Conservation (phyloP, 805 yeast species). For the Barnettozyma siamensis region DNA sequence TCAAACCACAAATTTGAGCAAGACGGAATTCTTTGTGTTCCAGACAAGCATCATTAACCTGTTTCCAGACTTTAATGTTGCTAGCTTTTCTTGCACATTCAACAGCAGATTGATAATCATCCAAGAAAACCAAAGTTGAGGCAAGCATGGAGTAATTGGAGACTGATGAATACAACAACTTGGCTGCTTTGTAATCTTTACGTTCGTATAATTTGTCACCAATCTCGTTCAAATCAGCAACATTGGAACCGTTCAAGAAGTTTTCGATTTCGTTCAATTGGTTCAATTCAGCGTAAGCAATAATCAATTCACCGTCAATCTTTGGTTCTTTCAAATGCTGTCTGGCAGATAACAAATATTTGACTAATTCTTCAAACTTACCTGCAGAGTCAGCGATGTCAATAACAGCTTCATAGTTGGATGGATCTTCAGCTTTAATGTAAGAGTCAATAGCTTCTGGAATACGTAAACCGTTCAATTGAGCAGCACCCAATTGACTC, state of each 20-base stretch:
- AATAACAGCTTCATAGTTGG: slow-evolving; percentile 84
- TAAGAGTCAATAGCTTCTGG: slow-evolving; percentile 90
- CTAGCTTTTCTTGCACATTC: slow-evolving; percentile 99
- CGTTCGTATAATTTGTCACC: slow-evolving; percentile 87
- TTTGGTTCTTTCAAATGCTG: slow-evolving; percentile 83
- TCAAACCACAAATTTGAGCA: slow-evolving; percentile 98
- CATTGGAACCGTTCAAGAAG: slow-evolving; percentile 80
- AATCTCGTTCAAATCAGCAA: slow-evolving; percentile 84
- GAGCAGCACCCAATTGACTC: slow-evolving; percentile 95
- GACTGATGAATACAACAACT: slow-evolving; percentile 74
- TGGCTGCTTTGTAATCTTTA: slow-evolving; percentile 88
- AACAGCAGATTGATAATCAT: slow-evolving; percentile 93
- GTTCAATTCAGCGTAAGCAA: slow-evolving; percentile 77
- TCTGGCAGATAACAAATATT: slow-evolving; percentile 88
- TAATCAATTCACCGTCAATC: slow-evolving; percentile 87
- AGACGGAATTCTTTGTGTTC: slow-evolving; percentile 91
- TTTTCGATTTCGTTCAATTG: slow-evolving; percentile 76
- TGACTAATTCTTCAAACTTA: slow-evolving; percentile 87
- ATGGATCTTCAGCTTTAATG: slow-evolving; percentile 86
- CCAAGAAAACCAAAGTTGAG: slow-evolving; percentile 87
- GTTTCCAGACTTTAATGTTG: slow-evolving; percentile 91
- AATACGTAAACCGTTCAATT: slow-evolving; percentile 86
- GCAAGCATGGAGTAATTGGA: slow-evolving; percentile 96
- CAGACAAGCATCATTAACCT: slow-evolving; percentile 94
- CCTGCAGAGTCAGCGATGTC: slow-evolving; percentile 96